Conservation (phyloP, 495 filamentous ascomycete species). For the Rhizodiscina lignyota region DNA sequence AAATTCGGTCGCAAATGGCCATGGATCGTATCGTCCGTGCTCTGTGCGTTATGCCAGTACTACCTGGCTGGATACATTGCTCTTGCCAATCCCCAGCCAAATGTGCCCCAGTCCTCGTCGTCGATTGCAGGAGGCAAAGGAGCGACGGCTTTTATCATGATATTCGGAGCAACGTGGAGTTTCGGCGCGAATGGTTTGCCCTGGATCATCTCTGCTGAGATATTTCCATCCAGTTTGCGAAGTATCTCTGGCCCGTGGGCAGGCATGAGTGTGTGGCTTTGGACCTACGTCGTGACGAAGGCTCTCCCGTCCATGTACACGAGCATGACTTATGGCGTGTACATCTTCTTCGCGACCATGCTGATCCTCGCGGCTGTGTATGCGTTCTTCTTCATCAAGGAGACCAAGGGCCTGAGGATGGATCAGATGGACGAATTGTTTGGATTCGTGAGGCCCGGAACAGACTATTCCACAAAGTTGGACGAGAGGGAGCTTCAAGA, state of each 20-base stretch:
- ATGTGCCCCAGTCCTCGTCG: too few relatives aligned
- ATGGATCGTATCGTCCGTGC: slow-evolving; percentile 18
- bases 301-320: slow-evolving; percentile 63
- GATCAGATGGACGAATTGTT: slow-evolving; percentile 58
- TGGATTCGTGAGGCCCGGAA: slow-evolving; percentile 29
- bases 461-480: too few relatives aligned
- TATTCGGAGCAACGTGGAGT: slow-evolving; percentile 64
- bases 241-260: slow-evolving; percentile 43
- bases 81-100: too few relatives aligned
- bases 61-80: too few relatives aligned
- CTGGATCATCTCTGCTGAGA: slow-evolving; percentile 62
- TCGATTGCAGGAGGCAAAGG: too few relatives aligned
- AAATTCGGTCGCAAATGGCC: slow-evolving; percentile 17
- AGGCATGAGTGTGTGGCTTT: slow-evolving; percentile 29
- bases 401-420: slow-evolving; percentile 29
- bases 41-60: slow-evolving; percentile 18
- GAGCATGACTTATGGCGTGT: slow-evolving; percentile 57
- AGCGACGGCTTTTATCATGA: slow-evolving; percentile 52
- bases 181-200: slow-evolving; percentile 47
- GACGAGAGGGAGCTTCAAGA: too few relatives aligned
- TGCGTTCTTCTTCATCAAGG: slow-evolving; percentile 28
- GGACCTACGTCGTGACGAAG: slow-evolving; percentile 54
- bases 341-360: slow-evolving; percentile 60
- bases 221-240: slow-evolving; percentile 55
- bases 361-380: slow-evolving; percentile 46